Conservation (phyloP, 176 grass and related monocot species). For the Paspalum vaginatum region DNA sequence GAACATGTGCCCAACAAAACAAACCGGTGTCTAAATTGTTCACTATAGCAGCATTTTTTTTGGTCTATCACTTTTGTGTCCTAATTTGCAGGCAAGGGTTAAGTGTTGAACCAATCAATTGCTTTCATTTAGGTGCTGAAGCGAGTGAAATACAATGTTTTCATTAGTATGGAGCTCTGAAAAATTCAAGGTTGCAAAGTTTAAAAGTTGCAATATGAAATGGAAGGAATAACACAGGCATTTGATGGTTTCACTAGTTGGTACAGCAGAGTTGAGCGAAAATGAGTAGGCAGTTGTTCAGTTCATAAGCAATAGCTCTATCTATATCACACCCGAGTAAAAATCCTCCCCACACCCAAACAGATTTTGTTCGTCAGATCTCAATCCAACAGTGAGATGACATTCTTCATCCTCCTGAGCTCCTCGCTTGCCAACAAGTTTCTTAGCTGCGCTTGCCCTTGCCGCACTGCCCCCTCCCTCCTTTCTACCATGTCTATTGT, state of each 20-base stretch:
- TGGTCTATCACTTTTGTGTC: background rate
- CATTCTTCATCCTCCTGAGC: too few relatives aligned
- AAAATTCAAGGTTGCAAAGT: background rate
- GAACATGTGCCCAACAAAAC: background rate
- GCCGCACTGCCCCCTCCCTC: too few relatives aligned
- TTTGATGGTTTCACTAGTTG: background rate
- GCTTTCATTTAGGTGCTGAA: constrained; percentile 8
- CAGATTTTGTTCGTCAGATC: too few relatives aligned
- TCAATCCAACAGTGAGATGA: too few relatives aligned
- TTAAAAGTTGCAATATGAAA: background rate
- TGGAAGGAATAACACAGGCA: background rate
- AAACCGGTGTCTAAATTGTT: background rate
- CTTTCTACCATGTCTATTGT: too few relatives aligned
- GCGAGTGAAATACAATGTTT: background rate
- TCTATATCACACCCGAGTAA: too few relatives aligned
- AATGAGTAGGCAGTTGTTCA: background rate
- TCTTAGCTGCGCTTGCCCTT: too few relatives aligned
- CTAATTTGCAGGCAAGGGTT: constrained; percentile 17
- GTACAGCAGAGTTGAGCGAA: background rate
- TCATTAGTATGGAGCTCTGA: background rate
- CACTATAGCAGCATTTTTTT: background rate
- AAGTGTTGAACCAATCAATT: background rate
- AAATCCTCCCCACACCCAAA: too few relatives aligned
- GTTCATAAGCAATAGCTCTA: background rate
- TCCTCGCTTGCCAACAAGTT: too few relatives aligned